Base-by-base conservation (phyloP, 1,284 basidiomycete species). In the Phylloporus sp. region DNA sequence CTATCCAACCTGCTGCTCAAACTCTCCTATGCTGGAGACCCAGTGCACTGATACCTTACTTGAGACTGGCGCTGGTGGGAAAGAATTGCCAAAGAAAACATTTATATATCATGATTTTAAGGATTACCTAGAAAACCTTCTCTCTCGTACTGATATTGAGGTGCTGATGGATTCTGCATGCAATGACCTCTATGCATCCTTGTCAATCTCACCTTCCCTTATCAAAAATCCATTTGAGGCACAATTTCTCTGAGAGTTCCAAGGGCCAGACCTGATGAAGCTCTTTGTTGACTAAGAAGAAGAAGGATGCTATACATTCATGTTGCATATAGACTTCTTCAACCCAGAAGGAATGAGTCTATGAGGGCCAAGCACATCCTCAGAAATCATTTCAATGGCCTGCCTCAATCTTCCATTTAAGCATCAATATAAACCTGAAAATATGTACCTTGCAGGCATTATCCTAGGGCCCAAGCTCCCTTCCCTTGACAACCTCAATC, bases 391-490 rank as follows among this genome's bases (percentile, higher is more conserved):
- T 0, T 68, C 57, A 0, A 66, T 66, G 57, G 64, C 52, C 0
- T 68, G 60, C 10, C 46, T 68, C 4, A 68, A 68, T 18, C 22
- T 69, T 2, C 58, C 47, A 0, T 12, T 42, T 0, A 17, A 61
- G 2, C 52, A 56, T 2, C 13, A 26, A 2, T 68, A 68, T 24
- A 68, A 68, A 29, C 56, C 57, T 0, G 51, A 68, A 18, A 63
- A 68, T 20, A 29, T 69, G 52, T 69, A 69, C 15, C 51, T 69
- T 3, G 60, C 62, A 0, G 37, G 46, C 0, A 32, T 68, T 6
- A 69, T 69, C 4, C 60, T 68, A 1, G 64, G 69, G 0, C 68
- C 65, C 0, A 62, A 39, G 2, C 62, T 71, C 17, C 60, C 62
- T 0, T 66, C 50, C 0, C 53, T 66, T 0, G 31, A 71, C 15